Base-by-base conservation (phyloP, 768 basidiomycete species). In the Boletus barrowsii region DNA sequence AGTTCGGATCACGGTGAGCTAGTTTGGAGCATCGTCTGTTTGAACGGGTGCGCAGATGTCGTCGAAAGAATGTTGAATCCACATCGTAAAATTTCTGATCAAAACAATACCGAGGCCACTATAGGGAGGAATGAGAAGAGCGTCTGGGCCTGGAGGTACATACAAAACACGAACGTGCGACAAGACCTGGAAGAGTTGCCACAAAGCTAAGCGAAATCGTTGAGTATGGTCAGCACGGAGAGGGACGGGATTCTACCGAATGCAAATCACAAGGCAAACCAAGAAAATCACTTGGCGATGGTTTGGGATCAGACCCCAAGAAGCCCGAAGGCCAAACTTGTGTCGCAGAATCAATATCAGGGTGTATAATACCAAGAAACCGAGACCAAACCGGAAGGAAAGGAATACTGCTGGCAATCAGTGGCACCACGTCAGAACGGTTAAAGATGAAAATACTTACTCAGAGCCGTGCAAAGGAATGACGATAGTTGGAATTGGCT, bases 401-500 rank as follows among this genome's bases (percentile, higher is more conserved):
- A 22, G 17, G 7, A 20, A 17, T 42, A 10, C 41, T 18, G 36
- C 13, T 17, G 36, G 13, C 7, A 30, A 32, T 22, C 3, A 29
- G 9, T 29, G 26, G n/a, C 17, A 13, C 13, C 42, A 2, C 15
- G 3, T 51, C 46, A 51, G 29, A 14, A 40, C 0, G 10, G 3
- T 11, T 5, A 1, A 8, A 9, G 14, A 22, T 8, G 29, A 47
- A 18, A 30, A 39, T 15, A 20, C 44, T 1, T 40, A 62, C 60
- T 42, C 2, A 24, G 32, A 47, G 29, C 37, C 9, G n/a, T 18
- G 29, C n/a, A 58, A 62, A 59, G 2, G 61, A 51, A 17, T 47
- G 58, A 63, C 52, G 13, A 63, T 53, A 44, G 49, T 54, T 63
- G 53, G 57, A 49, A 46, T 48, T 22, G 41, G 42, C 54, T 51